phyloP scores from a whole-genome alignment of 148 eudicot genomes.

The Dianthus caryophyllus region DNA sequence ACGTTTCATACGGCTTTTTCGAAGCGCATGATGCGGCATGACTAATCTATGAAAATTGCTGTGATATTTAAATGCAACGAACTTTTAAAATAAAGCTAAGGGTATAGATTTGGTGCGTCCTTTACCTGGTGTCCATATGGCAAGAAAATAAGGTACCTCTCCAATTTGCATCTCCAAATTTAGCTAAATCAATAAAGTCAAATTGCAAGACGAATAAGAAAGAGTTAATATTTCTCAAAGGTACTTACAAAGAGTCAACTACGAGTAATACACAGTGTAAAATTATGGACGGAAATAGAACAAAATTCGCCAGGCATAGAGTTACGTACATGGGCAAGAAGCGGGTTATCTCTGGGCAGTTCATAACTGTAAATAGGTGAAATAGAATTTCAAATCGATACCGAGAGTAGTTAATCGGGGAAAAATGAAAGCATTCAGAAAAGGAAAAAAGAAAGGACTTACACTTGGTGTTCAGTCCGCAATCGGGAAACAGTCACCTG shows the following conservation, averaged over 20 bases:
- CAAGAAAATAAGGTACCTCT: conserved; percentile 56
- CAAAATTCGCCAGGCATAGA: background rate
- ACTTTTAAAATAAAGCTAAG: background rate
- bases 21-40: background rate
- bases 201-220: background rate
- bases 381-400: background rate
- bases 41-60: background rate
- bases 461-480: conserved; percentile 38
- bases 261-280: background rate
- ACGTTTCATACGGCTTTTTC: background rate
- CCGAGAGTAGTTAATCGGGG: background rate
- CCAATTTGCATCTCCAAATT: conserved; percentile 19
- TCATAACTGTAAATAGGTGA: conserved; percentile 21
- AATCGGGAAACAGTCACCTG: conserved; percentile 15
- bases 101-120: background rate
- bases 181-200: background rate
- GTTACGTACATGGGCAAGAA: conserved; percentile 20
- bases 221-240: background rate
- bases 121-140: conserved; percentile 60
- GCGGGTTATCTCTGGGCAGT: conserved; percentile 19
- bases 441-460: conserved; percentile 7
- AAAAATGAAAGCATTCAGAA: background rate
- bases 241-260: too few species aligned
- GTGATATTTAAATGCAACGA: background rate
- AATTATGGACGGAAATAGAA: background rate